These are phyloP conservation scores for Paraurostyla sp. DNA, from an alignment of 73 alveolate genomes.

Conservation along the genomic window DNA sequence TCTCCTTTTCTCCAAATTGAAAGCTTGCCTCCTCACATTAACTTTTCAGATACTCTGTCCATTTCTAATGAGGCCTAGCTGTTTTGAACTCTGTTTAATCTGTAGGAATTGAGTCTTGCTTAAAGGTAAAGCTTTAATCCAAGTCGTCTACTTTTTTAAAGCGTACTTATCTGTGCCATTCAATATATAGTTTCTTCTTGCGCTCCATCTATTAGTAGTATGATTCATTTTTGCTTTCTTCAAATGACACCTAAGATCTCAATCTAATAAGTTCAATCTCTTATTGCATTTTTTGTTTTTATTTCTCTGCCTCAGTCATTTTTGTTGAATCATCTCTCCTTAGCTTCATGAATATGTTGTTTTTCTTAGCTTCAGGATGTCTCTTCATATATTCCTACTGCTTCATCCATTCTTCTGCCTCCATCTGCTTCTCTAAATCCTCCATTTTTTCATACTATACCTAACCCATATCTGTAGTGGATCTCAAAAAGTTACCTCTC, in stretches of 20 bases:
- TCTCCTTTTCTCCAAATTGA: not conserved
- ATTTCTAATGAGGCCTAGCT: too few species aligned
- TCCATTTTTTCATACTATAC: not conserved
- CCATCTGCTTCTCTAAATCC: not conserved
- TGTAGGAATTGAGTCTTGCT: too few species aligned
- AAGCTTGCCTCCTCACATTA: too few species aligned
- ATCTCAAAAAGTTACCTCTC: conserved; percentile 19
- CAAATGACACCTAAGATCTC: conserved; percentile 24
- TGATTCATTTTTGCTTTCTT: conserved; percentile 28
- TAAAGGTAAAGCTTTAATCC: too few species aligned
- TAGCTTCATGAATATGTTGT: not conserved
- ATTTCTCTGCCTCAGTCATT: not conserved
- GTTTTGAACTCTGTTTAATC: too few species aligned
- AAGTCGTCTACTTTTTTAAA: too few species aligned
- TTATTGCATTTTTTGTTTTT: not conserved
- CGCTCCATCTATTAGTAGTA: conserved; percentile 38
- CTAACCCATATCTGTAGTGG: not conserved
- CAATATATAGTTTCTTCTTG: not conserved
- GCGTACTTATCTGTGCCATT: not conserved
- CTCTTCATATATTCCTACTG: not conserved
- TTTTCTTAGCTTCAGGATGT: conserved; percentile 8
- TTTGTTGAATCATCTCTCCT: not conserved
- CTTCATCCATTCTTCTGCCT: conserved; percentile 43
- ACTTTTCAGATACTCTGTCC: too few species aligned
- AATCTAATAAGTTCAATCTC: not conserved